Conservation (phyloP, 169 alveolate species). For the Plasmodium blacklocki region DNA sequence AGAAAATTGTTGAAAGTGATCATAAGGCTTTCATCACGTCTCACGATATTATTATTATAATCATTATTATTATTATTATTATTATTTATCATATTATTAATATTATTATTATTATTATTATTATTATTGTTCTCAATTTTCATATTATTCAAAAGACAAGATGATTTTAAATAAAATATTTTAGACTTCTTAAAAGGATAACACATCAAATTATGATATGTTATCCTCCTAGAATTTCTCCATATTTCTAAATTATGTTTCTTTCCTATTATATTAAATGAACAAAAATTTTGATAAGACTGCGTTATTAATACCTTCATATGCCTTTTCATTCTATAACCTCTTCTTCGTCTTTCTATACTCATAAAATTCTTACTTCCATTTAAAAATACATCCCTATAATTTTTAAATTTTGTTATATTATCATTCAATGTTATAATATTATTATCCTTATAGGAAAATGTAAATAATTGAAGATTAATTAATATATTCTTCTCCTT, state of each 20-base stretch:
- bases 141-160: constrained; percentile 21
- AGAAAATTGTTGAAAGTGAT: constrained; percentile 37
- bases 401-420: constrained; percentile 69
- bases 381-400: constrained; percentile 72
- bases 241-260: constrained; percentile 67
- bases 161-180: constrained; percentile 42
- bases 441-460: constrained; percentile 75
- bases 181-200: constrained; percentile 61
- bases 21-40: constrained; percentile 8
- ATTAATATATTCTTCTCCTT: constrained; percentile 66
- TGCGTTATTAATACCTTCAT: constrained; percentile 71
- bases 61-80: background rate
- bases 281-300: constrained; percentile 65
- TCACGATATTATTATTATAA: background rate
- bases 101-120: background rate
- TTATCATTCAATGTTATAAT: constrained; percentile 70
- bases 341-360: constrained; percentile 35
- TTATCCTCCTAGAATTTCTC: constrained; percentile 51
- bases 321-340: constrained; percentile 26
- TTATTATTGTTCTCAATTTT: background rate
- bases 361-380: constrained; percentile 16
- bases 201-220: constrained; percentile 24
- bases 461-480: constrained; percentile 59
- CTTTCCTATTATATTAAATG: constrained; percentile 75
- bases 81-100: background rate